Base-by-base conservation (phyloP, 1,284 basidiomycete species). In the Ceratobasidium sp. region DNA sequence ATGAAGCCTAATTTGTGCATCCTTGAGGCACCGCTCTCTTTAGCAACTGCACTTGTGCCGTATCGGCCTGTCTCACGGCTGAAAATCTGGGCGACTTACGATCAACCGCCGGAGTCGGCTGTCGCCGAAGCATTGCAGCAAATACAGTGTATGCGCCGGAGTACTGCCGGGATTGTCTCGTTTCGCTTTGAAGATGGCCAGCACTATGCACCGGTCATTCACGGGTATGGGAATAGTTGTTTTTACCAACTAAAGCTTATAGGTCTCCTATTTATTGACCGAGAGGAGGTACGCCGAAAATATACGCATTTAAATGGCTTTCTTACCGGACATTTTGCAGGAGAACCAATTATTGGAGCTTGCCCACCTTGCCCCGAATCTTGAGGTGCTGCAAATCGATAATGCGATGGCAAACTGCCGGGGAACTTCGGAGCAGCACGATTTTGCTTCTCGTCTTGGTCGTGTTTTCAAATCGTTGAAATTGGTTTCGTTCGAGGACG, bases 401-500 rank as follows among this genome's bases (percentile, higher is more conserved):
- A 73, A 73, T n/a, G 56, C 68, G 7, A 73, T 73, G 56, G 68
- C 68, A 7, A 73, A 73, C 42, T 28, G 51, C 42, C 68, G 68
- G n/a, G 45, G 54, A 13, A 60, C 54, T 33, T 73, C 56, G 15
- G 68, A 73, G 23, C 68, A 73, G 51, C 68, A 56, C 23, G 56
- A 51, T 31, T 73, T 73, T 33, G 68, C 56, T 13, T 31, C 61
- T 47, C 68, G 68, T n/a, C 68, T 73, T 42, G 68, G 68, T 20
- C 47, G 45, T 11, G 56, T 49, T 26, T 73, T 61, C 42, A 60
- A 73, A 60, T 73, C 39, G 7, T 42, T 73, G 37, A 35, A 53
- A 45, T 17, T 73, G n/a, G 51, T 73, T 5, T 73, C 68, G 28
- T 73, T 73, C 47, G 68, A 73, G n/a, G 68, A 73, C 47, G 68